Evolutionary conservation across 2,329 filamentous ascomycete species (phyloP).

Genomic region (Clarireedia monteithiana): DNA sequence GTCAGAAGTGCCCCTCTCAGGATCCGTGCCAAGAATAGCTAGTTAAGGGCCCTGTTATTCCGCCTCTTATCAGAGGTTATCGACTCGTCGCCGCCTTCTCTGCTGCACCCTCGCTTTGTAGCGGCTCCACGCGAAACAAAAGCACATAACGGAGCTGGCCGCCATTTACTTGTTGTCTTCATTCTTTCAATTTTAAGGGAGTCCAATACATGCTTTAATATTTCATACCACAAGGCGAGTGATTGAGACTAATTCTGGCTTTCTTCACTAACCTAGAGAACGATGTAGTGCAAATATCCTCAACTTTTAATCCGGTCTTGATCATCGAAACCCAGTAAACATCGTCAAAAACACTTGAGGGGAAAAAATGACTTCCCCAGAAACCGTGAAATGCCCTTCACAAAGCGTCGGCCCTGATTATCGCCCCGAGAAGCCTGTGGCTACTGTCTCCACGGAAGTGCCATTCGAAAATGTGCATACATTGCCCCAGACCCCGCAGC

Average conservation of each 20-base stretch:
- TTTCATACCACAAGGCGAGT: slow-evolving; percentile 2
- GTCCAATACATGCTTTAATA: not conserved
- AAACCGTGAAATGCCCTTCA: slow-evolving; percentile 4
- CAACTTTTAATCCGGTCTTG: not conserved
- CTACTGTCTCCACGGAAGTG: slow-evolving; percentile 80
- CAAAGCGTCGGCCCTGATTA: slow-evolving; percentile 77
- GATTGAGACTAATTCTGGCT: not conserved
- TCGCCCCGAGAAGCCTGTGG: slow-evolving; percentile 68
- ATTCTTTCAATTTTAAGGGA: not conserved
- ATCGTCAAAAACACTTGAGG: not conserved
- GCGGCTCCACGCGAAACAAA: slow-evolving; percentile 1
- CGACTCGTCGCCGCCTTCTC: not conserved
- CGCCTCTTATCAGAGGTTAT: slow-evolving; percentile 7
- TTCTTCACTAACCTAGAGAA: not conserved
- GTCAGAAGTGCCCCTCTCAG: too few species aligned
- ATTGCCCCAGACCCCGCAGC: slow-evolving; percentile 85
- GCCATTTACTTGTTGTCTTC: slow-evolving; percentile 2
- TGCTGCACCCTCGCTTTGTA: slow-evolving; percentile 4
- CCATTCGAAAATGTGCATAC: slow-evolving; percentile 82
- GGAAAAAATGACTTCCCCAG: slow-evolving; percentile 2
- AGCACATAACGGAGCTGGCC: not conserved
- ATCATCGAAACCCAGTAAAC: not conserved
- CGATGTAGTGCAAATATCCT: not conserved
- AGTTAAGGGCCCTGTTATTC: not conserved
- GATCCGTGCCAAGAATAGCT: not conserved